Conservation (phyloP, 2,329 filamentous ascomycete genomes). For the Ophiostoma himal-ulmi region DNA sequence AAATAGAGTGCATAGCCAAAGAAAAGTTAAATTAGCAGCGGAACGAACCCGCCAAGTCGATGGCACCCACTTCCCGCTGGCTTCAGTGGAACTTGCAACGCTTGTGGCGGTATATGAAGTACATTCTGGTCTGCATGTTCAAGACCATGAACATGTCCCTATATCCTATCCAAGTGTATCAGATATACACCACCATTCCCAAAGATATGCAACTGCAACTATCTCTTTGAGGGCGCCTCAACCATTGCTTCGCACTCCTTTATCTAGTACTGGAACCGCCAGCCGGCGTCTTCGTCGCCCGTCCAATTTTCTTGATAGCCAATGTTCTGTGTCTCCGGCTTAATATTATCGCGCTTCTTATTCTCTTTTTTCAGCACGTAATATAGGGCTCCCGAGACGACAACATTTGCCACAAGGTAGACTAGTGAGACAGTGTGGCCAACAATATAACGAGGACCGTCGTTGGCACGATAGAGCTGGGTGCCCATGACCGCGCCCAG, state of each 20-base stretch:
- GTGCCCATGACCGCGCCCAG: background rate
- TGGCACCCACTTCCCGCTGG: background rate
- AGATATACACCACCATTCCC: too few relatives aligned
- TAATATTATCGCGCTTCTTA: background rate
- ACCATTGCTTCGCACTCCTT: too few relatives aligned
- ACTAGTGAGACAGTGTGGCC: background rate
- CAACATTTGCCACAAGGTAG: background rate
- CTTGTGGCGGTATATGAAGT: background rate
- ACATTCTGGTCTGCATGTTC: background rate
- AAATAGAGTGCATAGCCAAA: background rate
- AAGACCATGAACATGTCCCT: too few relatives aligned
- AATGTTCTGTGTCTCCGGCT: background rate
- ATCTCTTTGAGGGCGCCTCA: too few relatives aligned
- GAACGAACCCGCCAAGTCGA: background rate
- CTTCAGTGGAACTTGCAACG: background rate
- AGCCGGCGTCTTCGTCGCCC: background rate
- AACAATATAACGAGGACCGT: background rate
- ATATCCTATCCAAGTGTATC: too few relatives aligned
- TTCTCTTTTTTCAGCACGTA: background rate
- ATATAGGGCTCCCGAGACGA: background rate
- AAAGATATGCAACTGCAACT: too few relatives aligned
- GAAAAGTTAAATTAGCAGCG: background rate
- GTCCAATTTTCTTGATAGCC: background rate
- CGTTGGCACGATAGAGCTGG: background rate
- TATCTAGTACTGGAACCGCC: conserved; percentile 3